Conservation (phyloP, 2,329 filamentous ascomycete species). For the Incumbomyces lentus region DNA sequence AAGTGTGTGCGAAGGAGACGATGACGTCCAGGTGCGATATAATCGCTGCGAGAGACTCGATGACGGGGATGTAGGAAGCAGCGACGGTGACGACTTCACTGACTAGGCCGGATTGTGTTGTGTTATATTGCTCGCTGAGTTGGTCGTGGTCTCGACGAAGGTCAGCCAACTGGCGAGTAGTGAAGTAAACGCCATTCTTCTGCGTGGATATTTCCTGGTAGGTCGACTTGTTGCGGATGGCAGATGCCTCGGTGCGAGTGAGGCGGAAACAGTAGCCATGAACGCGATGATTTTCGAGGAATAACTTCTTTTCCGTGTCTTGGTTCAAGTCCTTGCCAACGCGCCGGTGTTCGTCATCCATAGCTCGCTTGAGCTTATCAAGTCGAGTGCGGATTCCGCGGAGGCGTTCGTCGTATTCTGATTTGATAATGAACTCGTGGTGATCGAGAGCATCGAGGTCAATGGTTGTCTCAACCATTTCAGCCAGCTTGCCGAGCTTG, state of each 20-base stretch:
- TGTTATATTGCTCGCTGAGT: constrained; percentile 85
- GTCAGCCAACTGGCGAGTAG: constrained; percentile 67
- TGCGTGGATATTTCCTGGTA: constrained; percentile 96
- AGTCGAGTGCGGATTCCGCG: constrained; percentile 84
- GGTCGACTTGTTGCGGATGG: constrained; percentile 79
- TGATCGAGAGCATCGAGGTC: constrained; percentile 91
- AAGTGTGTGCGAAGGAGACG: constrained; percentile 83
- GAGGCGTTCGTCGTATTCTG: constrained; percentile 86
- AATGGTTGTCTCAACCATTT: constrained; percentile 98
- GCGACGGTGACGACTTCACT: constrained; percentile 88
- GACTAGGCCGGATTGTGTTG: constrained; percentile 83
- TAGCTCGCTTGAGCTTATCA: constrained; percentile 70
- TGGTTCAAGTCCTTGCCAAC: constrained; percentile 75
- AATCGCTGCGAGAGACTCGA: constrained; percentile 79
- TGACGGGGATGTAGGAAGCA: constrained; percentile 83
- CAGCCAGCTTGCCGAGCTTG: constrained; percentile 73
- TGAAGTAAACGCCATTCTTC: constrained; percentile 98
- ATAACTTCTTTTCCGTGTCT: constrained; percentile 96
- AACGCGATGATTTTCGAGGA: constrained; percentile 89
- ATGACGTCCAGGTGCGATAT: constrained; percentile 93
- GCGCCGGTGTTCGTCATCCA: constrained; percentile 68
- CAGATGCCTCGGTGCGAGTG: constrained; percentile 79
- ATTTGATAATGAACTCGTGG: constrained; percentile 98
- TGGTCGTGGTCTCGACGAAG: constrained; percentile 88
- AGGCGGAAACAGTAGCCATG: constrained; percentile 95